Conservation (phyloP, 805 yeast species). For the Lipomyces japonicus region DNA sequence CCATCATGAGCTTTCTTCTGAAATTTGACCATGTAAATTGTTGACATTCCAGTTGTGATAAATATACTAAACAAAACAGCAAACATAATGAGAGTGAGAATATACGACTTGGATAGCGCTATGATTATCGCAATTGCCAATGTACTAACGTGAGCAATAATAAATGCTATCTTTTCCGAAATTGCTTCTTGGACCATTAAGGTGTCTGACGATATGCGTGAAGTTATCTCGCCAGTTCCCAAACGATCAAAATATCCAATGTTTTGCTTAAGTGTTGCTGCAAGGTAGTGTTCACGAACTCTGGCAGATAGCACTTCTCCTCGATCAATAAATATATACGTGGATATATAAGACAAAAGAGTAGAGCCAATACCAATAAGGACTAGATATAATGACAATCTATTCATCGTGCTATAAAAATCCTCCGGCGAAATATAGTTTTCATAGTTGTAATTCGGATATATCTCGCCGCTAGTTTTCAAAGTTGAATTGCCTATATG, state of each 20-base stretch:
- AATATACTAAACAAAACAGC: conserved; percentile 37
- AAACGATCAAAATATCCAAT: conserved; percentile 44
- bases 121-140: conserved; percentile 41
- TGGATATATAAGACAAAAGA: conserved; percentile 33
- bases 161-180: conserved; percentile 42
- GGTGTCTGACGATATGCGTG: conserved; percentile 44
- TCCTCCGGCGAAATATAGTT: conserved; percentile 26
- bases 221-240: conserved; percentile 45
- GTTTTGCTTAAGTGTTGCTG: conserved; percentile 41
- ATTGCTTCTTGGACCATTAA: conserved; percentile 43
- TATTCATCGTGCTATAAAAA: conserved; percentile 10
- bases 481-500: conserved; percentile 33
- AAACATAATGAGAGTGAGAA: conserved; percentile 39
- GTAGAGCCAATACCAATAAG: conserved; percentile 41
- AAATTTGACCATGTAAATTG: conserved; percentile 32
- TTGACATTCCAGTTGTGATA: conserved; percentile 34
- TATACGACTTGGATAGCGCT: conserved; percentile 40
- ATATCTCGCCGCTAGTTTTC: no score
- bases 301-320: conserved; percentile 44
- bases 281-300: conserved; percentile 40
- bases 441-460: conserved; percentile 29
- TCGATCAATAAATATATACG: conserved; percentile 39
- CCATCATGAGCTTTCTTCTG: conserved; percentile 14
- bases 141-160: conserved; percentile 40
- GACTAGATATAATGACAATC: conserved; percentile 36